Evolutionary conservation across 805 yeast genomes (phyloP).

Genomic region (Saccharomycopsis schoenii): DNA sequence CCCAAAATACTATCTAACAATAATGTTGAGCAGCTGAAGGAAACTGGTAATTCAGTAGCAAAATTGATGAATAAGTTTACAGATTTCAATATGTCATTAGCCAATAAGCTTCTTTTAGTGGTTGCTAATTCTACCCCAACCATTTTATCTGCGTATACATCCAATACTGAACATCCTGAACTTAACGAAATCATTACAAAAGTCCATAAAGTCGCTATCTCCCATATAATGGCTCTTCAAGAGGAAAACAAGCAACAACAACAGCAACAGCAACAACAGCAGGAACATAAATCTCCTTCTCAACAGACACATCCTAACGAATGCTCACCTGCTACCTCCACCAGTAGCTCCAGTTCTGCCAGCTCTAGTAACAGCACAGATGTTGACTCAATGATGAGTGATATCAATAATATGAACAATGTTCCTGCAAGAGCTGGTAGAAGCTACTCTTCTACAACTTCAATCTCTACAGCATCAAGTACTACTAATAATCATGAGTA

Average conservation of each 20-base stretch:
- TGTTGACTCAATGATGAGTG: background rate
- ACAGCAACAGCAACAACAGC: background rate
- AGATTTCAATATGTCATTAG: conserved; percentile 40
- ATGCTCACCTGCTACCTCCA: background rate
- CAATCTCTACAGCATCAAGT: background rate
- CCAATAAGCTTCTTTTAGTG: conserved; percentile 32
- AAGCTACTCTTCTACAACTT: background rate
- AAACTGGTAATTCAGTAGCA: conserved; percentile 31
- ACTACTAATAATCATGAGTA: background rate
- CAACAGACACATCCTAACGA: background rate
- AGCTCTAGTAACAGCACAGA: background rate
- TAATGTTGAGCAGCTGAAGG: conserved; percentile 36
- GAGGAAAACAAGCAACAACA: conserved; percentile 14
- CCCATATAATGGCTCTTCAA: conserved; percentile 18
- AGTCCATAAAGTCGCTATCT: conserved; percentile 19
- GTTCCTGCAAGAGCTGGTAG: background rate
- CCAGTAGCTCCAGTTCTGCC: background rate
- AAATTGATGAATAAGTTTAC: conserved; percentile 36
- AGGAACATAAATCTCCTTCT: background rate
- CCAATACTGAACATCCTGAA: conserved; percentile 9
- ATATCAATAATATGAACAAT: background rate
- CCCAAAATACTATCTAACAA: conserved; percentile 37
- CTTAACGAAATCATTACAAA: conserved; percentile 13
- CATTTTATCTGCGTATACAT: conserved; percentile 13
- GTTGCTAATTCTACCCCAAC: conserved; percentile 18